Evolutionary conservation across 805 yeast species (phyloP), one percentile per base, ranked within the genome.

Genomic region (Sungouiozyma intestinalis): DNA sequence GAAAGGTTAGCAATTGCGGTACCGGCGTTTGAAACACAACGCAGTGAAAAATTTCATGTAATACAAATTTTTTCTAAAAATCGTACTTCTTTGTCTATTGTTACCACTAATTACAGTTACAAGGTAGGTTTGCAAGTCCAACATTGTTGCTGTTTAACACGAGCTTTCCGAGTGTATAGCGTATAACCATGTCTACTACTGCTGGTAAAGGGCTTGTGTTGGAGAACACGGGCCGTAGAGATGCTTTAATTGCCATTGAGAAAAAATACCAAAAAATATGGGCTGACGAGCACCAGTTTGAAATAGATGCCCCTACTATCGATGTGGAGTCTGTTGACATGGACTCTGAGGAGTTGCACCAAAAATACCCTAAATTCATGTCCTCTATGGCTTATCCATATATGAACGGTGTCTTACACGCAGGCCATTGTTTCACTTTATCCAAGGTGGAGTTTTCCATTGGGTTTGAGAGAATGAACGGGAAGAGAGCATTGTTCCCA

Each of bases 341-440:
- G 42, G 62, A 66, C 37, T 64, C 70, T 31, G 95, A 81, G 39
- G 85, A 82, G 57, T 71, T 92, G 48, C 86, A 85, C 54, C 73
- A 69, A 46, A 73, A 78, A 55, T 72, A 81, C 63, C 97, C 97
- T 44, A 92, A 92, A 64, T 83, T 73, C 67, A 81, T 86, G 71
- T 74, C 85, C 18, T 81, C 95, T 39, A 88, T 92, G 96, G 97
- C 98, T 9, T 92, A 86, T 60, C 99, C 99, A 36, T 92, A 92
- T 67, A 90, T 90, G 97, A 92, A 92, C 65, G 99, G 99, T 71
- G 92, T 85, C 40, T 72, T 92, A 51, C 99, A 92, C 54, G 97
- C 95, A 39, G 99, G 99, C 46, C 99, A 92, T 65, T 78, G 87
- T 53, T 92, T 90, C 71, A 92, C 97, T 32, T 71, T 90, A 49